Percentiles rank a stretch among this genome's conserved stretches.
Conservation (phyloP, 1,284 basidiomycete genomes). For the Ganoderma leucocontextum region DNA sequence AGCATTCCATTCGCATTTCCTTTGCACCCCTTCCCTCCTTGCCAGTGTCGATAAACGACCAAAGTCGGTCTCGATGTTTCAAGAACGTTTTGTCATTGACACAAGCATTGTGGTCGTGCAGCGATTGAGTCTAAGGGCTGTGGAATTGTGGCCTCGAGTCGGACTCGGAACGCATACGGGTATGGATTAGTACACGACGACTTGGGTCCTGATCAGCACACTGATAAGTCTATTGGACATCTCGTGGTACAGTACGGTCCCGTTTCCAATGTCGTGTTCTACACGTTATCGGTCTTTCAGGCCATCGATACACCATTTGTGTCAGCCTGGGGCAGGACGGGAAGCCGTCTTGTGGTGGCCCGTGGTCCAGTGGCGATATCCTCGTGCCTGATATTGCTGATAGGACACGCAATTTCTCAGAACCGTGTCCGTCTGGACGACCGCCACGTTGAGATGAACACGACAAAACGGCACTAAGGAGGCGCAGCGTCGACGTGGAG, state of each 20-base stretch:
- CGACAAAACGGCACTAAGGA: not conserved
- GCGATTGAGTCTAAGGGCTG: not conserved
- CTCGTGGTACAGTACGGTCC: slow-evolving; percentile 2
- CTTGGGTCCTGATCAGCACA: slow-evolving; percentile 17
- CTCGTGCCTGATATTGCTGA: slow-evolving; percentile 4
- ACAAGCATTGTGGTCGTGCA: not conserved
- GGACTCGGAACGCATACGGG: not conserved
- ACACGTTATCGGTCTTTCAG: slow-evolving; percentile 5
- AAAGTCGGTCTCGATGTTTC: not conserved
- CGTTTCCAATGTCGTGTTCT: slow-evolving; percentile 12
- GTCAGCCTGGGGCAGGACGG: slow-evolving; percentile 2
- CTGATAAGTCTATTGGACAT: slow-evolving; percentile 8
- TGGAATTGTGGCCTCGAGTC: not conserved
- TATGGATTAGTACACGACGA: slow-evolving; percentile 7
- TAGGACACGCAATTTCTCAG: slow-evolving; percentile 6
- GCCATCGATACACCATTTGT: slow-evolving; percentile 6
- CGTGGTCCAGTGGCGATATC: not conserved
- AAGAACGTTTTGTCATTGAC: not conserved
- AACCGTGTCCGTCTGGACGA: not conserved
- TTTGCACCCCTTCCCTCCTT: slow-evolving; percentile 7
- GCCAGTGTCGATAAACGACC: not conserved
- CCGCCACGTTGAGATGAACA: not conserved
- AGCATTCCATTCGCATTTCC: not conserved
- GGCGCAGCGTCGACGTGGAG: slow-evolving; percentile 5
- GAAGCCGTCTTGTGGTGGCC: not conserved